These are phyloP conservation scores for Breynia disticha DNA, from an alignment of 441 rosid genomes.

Conservation along the genomic window DNA sequence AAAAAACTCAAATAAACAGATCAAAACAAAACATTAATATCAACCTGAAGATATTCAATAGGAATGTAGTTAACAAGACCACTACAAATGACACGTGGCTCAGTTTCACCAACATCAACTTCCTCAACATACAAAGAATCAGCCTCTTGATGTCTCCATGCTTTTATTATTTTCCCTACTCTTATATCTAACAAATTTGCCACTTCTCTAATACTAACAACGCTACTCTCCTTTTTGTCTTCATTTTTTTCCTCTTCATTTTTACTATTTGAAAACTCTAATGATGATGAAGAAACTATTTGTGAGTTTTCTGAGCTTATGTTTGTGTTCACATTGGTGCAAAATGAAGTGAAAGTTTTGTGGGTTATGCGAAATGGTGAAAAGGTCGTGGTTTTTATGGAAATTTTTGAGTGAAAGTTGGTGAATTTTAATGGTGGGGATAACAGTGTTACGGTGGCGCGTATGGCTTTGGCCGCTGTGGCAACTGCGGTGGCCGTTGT, in stretches of 20 bases:
- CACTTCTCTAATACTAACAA: slow-evolving; percentile 25
- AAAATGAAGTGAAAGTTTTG: too few relatives aligned
- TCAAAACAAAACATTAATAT: background rate
- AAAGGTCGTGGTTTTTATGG: too few relatives aligned
- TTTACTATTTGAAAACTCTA: background rate
- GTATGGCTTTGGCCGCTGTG: too few relatives aligned
- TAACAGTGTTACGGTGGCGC: too few relatives aligned
- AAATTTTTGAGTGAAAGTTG: too few relatives aligned
- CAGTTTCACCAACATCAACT: slow-evolving; percentile 71
- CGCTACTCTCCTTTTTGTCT: slow-evolving; percentile 1
- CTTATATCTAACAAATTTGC: slow-evolving; percentile 69
- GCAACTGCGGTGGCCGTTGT: too few relatives aligned
- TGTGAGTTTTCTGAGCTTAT: too few relatives aligned
- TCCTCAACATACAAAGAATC: slow-evolving; percentile 86
- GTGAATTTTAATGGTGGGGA: too few relatives aligned
- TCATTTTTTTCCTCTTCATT: slow-evolving; percentile 7
- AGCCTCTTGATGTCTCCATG: slow-evolving; percentile 88
- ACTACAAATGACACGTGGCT: slow-evolving; percentile 75
- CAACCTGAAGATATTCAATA: slow-evolving; percentile 54
- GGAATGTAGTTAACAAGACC: slow-evolving; percentile 79
- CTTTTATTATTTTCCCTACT: slow-evolving; percentile 69
- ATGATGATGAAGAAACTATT: background rate
- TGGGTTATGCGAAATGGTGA: too few relatives aligned
- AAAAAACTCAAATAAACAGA: background rate
- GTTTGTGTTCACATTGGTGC: too few relatives aligned